Base-by-base conservation (phyloP, 139 green algal species). In the Asterochloris sp. region DNA sequence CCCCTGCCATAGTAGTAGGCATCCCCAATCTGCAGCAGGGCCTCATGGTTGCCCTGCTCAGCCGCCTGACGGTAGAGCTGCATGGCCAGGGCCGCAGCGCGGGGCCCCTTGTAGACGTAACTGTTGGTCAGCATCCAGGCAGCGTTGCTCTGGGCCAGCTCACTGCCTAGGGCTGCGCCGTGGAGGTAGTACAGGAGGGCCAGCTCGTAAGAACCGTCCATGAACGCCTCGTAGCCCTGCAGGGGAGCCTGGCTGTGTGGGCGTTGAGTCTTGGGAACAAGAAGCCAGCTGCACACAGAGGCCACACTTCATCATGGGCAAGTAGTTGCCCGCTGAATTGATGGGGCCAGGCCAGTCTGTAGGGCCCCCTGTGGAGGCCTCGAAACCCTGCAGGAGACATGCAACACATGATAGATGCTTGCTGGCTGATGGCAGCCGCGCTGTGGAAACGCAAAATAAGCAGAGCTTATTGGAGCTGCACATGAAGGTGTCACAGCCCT, bases 141-240 rank as follows among this genome's bases (percentile, higher is more conserved):
- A 12, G 93, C 95, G 82, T 99, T 99, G 83, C 81, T 90, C 89
- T 97, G 92, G 14, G 85, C 97, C 21, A 97, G 82, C 90, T 99
- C 97, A 26, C 94, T 86, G 29, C 97, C 97, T 78, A 96, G 85
- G 83, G 98, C 95, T 13, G 94, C 92, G 0, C 90, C 92, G 26
- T 90, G 85, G 73, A 96, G 83, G 87, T 98, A 98, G 67, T 88
- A 84, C 69, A 95, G 84, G 75, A 97, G 81, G 13, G 92, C 85
- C 63, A 61, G 75, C 47, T 86, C 71, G 75, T 93, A 90, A 12
- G 92, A 82, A 12, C 91, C 90, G 11, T 83, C 78, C 79, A 90
- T 90, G 74, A 91, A 97, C 15, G 87, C 81, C 78, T 95, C 91
- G 78, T 92, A 88, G 6, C 79, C 69, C 77, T 81, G 77, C 63